These are phyloP conservation scores for Paulownia fortunei DNA, from an alignment of 257 asterid species.

Conservation along the genomic window DNA sequence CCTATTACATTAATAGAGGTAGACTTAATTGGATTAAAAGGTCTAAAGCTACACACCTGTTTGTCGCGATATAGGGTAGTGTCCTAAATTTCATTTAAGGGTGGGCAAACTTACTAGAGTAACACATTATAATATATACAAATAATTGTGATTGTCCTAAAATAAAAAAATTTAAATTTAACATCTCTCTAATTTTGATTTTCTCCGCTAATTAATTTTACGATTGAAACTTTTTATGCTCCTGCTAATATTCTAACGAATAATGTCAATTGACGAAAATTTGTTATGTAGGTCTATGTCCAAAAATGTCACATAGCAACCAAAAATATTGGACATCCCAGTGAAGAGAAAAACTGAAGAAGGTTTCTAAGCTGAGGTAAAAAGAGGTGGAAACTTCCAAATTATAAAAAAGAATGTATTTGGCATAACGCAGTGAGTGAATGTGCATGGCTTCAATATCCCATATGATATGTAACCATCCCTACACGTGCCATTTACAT, in stretches of 20 bases:
- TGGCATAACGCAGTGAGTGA: neutral
- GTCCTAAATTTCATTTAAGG: neutral
- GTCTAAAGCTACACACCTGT: neutral
- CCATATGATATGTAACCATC: neutral
- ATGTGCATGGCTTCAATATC: slow-evolving; percentile 12
- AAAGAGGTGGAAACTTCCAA: neutral
- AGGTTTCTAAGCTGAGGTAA: neutral
- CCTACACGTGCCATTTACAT: neutral
- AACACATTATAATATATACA: too few species aligned
- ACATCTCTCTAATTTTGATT: too few species aligned
- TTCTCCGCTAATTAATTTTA: too few species aligned
- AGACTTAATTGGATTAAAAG: neutral
- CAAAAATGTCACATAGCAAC: too few species aligned
- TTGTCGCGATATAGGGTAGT: neutral
- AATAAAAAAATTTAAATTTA: too few species aligned
- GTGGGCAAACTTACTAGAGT: too few species aligned
- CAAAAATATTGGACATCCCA: too few species aligned
- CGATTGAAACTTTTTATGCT: too few species aligned
- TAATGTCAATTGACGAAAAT: too few species aligned
- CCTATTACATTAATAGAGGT: neutral
- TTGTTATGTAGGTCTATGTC: too few species aligned
- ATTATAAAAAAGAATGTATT: neutral
- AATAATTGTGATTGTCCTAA: too few species aligned
- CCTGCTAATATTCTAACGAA: too few species aligned
- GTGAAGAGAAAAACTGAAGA: neutral